phyloP scores from a whole-genome alignment of 257 asterid genomes.

The Hygrophila difformis region DNA sequence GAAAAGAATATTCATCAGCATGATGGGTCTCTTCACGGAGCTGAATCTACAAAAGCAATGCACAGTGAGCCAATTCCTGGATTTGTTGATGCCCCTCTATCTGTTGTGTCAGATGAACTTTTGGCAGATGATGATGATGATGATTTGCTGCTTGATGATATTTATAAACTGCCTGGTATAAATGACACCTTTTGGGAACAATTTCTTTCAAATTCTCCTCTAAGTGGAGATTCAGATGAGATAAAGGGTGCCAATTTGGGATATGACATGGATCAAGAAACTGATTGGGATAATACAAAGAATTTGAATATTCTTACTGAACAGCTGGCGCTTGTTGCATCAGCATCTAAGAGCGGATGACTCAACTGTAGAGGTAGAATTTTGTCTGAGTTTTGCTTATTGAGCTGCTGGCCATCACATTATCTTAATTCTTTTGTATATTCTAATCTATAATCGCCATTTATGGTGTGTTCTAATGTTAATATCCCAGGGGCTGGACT shows the following conservation, averaged over 20 bases:
- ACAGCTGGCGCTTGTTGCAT: conserved; percentile 69
- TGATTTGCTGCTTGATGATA: conserved; percentile 37
- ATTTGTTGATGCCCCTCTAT: conserved; percentile 32
- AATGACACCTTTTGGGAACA: conserved; percentile 80
- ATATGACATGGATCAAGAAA: conserved; percentile 25
- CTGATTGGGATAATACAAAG: conserved; percentile 40
- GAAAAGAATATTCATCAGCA: conserved; percentile 18
- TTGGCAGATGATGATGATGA: conserved; percentile 32
- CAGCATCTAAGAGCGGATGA: conserved; percentile 31
- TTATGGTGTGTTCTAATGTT: too few species aligned
- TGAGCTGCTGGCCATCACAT: not conserved
- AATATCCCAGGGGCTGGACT: too few species aligned
- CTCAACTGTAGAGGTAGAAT: conserved; percentile 16
- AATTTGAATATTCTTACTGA: conserved; percentile 49
- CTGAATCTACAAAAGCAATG: conserved; percentile 22
- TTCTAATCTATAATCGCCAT: not conserved
- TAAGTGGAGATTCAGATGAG: conserved; percentile 43
- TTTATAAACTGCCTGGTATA: conserved; percentile 57
- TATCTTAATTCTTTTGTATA: conserved; percentile 1
- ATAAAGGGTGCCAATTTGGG: conserved; percentile 23
- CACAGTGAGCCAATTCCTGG: conserved; percentile 27
- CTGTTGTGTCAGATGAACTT: conserved; percentile 13
- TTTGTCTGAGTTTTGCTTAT: conserved; percentile 1
- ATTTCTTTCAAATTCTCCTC: conserved; percentile 53
- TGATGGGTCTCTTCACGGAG: conserved; percentile 19